Evolutionary conservation across 2,329 filamentous ascomycete genomes (phyloP).

Genomic region (Leptographium galeiforme): DNA sequence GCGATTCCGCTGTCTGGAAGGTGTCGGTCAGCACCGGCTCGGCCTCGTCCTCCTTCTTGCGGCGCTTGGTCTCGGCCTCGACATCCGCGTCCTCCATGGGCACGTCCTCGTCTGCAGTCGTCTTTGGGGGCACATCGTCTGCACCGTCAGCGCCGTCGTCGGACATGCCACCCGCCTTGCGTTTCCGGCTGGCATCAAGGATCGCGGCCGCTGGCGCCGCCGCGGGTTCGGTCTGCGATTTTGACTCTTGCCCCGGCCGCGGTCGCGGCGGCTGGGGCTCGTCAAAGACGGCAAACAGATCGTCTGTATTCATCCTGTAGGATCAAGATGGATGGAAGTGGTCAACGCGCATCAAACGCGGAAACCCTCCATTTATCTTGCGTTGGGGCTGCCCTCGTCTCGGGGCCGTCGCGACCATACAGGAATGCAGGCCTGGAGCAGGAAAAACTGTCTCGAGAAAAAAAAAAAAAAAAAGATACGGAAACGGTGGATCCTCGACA

Average conservation of each 20-base stretch:
- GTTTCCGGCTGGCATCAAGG: conserved; percentile 42
- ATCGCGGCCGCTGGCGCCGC: background rate
- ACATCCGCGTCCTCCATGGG: conserved; percentile 16
- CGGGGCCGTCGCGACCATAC: background rate
- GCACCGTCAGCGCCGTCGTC: background rate
- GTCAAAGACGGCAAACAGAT: conserved; percentile 73
- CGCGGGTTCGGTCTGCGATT: background rate
- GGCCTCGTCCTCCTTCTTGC: conserved; percentile 37
- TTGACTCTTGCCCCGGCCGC: conserved; percentile 33
- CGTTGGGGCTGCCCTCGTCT: background rate
- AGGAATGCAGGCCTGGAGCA: background rate
- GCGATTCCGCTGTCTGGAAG: conserved; percentile 88
- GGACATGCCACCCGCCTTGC: conserved; percentile 61
- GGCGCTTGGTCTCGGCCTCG: conserved; percentile 31
- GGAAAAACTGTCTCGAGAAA: background rate
- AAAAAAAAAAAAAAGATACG: background rate
- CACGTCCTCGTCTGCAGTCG: conserved; percentile 24
- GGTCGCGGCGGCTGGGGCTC: conserved; percentile 42
- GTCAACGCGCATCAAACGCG: background rate
- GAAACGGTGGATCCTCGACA: background rate
- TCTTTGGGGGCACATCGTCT: conserved; percentile 14
- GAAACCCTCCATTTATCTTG: background rate
- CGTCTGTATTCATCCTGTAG: conserved; percentile 43
- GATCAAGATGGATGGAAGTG: background rate
- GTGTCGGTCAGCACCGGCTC: conserved; percentile 77